Evolutionary conservation across 192 early-diverging fungal genomes (phyloP), one percentile per base, ranked within the genome.

Genomic region (Coemansia sp.): DNA sequence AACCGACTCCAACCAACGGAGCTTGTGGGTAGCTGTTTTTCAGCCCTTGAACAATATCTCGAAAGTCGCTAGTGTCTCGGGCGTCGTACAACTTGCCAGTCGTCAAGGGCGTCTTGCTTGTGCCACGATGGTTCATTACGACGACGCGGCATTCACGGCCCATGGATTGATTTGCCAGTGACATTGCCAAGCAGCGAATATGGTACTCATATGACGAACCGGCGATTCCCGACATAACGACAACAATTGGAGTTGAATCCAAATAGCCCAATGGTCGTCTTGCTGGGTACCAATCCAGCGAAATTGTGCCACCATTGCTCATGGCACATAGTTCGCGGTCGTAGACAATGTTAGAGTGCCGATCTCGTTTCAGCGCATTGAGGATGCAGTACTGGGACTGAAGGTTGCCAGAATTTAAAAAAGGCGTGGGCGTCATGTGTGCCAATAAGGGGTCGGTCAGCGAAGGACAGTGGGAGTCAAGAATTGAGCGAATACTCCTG

Each of bases 191-290:
- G 18, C 89, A 85, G 8, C 88, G 86, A 29, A 97, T 88, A 66
- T 97, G 95, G 16, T 87, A 86, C 74, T 95, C 94, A 75, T 93
- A 87, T 15, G 88, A 90, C 31, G 92, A 92, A 29, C 95, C 95
- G 3, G 92, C 94, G 27, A 97, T 73, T 16, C 95, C 94, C 65
- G 95, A 91, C 16, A 92, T 75, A 16, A 93, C 83, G 3, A 97
- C 87, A 22, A 93, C 65, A 22, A 88, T 92, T 2, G 93, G 92
- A 13, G 6, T 24, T 13, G 22, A 12, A 24, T 55, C 24, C 7
- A 24, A 22, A 83, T 87, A 41, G 80, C 73, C 31, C 76, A 73
- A 9, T 80, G 66, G 49, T 80, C 83, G 55, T 80, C 78, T 8
- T 74, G 72, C 60, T 7, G 90, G 91, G 8, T 86, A 78, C 93